Base-by-base conservation (phyloP, 108 stramenopile species). In the Epithemia pelagica region DNA sequence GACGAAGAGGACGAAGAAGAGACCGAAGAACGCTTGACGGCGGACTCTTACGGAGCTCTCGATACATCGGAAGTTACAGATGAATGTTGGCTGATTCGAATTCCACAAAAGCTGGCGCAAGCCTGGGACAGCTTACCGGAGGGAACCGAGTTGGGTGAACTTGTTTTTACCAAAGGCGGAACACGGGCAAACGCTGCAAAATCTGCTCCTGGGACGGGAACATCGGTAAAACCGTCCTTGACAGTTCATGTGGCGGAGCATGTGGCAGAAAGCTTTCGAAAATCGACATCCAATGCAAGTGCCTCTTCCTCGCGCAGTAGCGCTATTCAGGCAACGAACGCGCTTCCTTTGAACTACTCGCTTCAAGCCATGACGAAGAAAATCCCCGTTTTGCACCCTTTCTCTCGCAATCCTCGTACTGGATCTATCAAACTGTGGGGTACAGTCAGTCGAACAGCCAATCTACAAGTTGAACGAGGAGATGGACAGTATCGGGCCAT, bases 351-450 rank as follows among this genome's bases (percentile, higher is more conserved):
- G 3, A 73, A 81, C n/a, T 93, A 93, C 72, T 87, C 85, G 20
- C 69, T 93, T 25, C 81, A 88, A 69, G 89, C 88, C 69, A 84
- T 93, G 84, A 87, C 92, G 26, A 90, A 88, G 54, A 90, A 86
- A 59, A 73, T 88, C 2, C 83, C 89, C 15, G 72, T 66, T 19
- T 51, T 90, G 24, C 87, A 93, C 71, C 92, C 92, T 2, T 93
- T 90, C 60, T 82, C 83, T 0, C 73, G 92, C 10, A 65, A 78
- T 32, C 69, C 77, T 0, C 58, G 77, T 29, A 87, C 85, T 30
- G 83, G 88, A 3, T 76, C 79, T 0, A 76, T 93, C n/a, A 64
- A 74, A 59, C 64, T 93, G 28, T 83, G 86, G n/a, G 92, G 88
- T 8, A 77, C 65, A 28, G 77, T 93, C 24, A 79, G 81, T 37